Percentiles rank a stretch among this genome's conserved stretches.
phyloP scores from a whole-genome alignment of 2,329 filamentous ascomycete species.

The Fusarium cyanostomum region DNA sequence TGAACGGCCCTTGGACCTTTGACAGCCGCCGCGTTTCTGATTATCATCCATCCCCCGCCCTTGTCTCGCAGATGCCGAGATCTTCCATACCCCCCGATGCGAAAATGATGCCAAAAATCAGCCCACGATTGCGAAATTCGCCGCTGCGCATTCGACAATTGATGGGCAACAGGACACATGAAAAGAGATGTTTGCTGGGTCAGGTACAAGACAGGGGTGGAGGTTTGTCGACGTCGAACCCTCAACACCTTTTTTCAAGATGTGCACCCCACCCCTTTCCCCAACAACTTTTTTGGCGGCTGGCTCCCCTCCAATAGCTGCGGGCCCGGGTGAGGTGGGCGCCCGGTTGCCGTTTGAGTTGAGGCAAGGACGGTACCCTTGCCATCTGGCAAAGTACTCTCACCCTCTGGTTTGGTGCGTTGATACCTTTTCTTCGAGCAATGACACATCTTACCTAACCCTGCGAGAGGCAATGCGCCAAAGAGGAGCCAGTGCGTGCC shows the following conservation, averaged over 20 bases:
- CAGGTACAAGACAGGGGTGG: constrained; percentile 1
- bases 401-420: rapidly evolving
- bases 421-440: constrained; percentile 7
- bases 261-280: constrained; percentile 41
- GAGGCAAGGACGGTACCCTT: constrained; percentile 14
- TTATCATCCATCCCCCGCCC: constrained; percentile 16
- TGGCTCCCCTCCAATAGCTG: constrained; percentile 32
- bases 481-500: constrained; percentile 28
- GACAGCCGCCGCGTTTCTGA: constrained; percentile 25
- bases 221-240: constrained; percentile 33
- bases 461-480: constrained; percentile 22
- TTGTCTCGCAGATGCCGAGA: constrained; percentile 22
- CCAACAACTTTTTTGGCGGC: constrained; percentile 46
- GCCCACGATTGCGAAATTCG: constrained; percentile 40
- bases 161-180: constrained; percentile 8
- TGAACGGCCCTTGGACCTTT: constrained; percentile 8
- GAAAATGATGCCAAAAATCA: constrained; percentile 37
- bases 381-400: constrained; percentile 12
- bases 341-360: constrained; percentile 21
- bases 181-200: constrained; percentile 4
- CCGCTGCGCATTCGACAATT: constrained; percentile 34
- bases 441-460: constrained; percentile 26
- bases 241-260: constrained; percentile 38
- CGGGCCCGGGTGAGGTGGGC: constrained; percentile 13
- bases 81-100: constrained; percentile 14